These are phyloP conservation scores for Russula earlei DNA, from an alignment of 768 basidiomycete genomes.

Conservation along the genomic window DNA sequence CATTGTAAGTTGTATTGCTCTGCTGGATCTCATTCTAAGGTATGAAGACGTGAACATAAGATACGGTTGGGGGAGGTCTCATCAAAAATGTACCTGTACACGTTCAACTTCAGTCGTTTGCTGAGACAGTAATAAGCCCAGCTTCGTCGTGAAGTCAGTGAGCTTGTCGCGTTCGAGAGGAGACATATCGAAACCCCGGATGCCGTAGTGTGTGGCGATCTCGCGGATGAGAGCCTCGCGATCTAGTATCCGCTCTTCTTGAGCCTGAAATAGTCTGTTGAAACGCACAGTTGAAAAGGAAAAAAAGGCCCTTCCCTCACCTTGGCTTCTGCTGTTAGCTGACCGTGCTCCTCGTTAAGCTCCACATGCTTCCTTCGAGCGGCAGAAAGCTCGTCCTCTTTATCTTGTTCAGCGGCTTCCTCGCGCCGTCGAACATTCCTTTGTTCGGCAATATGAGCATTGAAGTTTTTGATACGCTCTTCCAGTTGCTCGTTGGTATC, in stretches of 20 bases:
- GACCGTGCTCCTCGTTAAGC: constrained; percentile 53
- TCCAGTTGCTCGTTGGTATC: constrained; percentile 69
- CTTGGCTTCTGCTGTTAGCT: constrained; percentile 64
- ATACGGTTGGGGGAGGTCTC: neutral
- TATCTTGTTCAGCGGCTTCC: constrained; percentile 44
- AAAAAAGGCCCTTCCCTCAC: constrained; percentile 34
- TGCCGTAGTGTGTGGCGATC: constrained; percentile 54
- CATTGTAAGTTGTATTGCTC: constrained; percentile 58
- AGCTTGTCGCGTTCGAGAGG: constrained; percentile 66
- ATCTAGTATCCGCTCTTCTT: constrained; percentile 56
- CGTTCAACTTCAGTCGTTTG: constrained; percentile 57
- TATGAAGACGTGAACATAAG: neutral
- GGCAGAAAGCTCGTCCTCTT: constrained; percentile 49
- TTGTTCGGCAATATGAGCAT: constrained; percentile 44
- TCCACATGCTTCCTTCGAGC: constrained; percentile 45
- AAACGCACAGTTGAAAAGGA: neutral
- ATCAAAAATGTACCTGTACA: constrained; percentile 43
- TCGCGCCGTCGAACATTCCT: constrained; percentile 40
- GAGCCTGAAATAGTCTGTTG: constrained; percentile 39
- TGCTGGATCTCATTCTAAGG: constrained; percentile 42
- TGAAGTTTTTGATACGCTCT: constrained; percentile 46
- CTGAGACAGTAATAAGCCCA: constrained; percentile 52
- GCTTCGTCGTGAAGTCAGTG: constrained; percentile 57
- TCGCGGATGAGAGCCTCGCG: constrained; percentile 69
- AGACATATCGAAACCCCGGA: constrained; percentile 65